These are phyloP conservation scores for Mycena floridula DNA, from an alignment of 768 basidiomycete species.

Conservation along the genomic window DNA sequence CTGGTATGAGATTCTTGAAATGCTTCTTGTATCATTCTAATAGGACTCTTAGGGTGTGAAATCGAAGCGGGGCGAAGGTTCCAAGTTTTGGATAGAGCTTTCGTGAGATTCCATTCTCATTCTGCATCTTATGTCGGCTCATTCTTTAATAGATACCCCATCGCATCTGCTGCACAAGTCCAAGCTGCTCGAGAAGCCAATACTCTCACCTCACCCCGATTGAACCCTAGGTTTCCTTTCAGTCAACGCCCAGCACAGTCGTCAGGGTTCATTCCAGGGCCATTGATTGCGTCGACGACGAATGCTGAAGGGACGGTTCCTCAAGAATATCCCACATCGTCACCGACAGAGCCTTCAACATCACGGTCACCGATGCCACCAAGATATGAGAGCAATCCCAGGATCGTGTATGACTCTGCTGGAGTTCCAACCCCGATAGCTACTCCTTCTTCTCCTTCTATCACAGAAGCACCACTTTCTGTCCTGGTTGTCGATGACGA, in stretches of 20 bases:
- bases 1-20: conserved; percentile 13
- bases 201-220: no score
- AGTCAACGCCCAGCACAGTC: not conserved
- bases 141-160: conserved; percentile 5
- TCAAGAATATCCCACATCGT: no score
- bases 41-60: conserved; percentile 14
- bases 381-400: no score
- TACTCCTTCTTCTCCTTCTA: not conserved
- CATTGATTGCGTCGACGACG: no score
- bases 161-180: conserved; percentile 5
- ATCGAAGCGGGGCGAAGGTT: conserved; percentile 28
- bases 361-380: no score
- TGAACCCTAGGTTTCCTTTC: no score
- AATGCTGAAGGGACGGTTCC: no score
- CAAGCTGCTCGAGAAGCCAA: not conserved
- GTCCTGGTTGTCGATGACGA: conserved; percentile 30
- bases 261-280: not conserved
- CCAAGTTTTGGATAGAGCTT: conserved; percentile 37
- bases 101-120: no score
- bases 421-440: no score
- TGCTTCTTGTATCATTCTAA: not conserved
- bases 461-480: conserved; percentile 9
- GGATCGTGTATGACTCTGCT: no score
- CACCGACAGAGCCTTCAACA: no score
- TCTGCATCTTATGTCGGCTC: no score